Evolutionary conservation across 805 yeast genomes (phyloP).

Genomic region (Kluyveromyces nonfermentans): DNA sequence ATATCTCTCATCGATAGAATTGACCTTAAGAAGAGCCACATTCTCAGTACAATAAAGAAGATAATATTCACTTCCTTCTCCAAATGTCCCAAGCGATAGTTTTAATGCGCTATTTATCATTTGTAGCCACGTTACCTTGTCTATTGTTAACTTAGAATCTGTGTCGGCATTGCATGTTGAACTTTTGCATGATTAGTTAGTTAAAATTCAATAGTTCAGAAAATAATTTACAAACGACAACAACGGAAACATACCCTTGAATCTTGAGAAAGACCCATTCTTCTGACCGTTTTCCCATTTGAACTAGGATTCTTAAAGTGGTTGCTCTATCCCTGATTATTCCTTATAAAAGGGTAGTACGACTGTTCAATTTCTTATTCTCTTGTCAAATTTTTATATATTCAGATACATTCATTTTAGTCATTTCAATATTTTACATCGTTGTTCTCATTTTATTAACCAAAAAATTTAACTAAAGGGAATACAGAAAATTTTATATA

Average conservation of each 20-base stretch:
- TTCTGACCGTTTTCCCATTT: slow-evolving; percentile 4
- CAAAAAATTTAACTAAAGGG: neutral
- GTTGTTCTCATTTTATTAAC: neutral
- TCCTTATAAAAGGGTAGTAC: too few species aligned
- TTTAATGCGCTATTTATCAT: slow-evolving; percentile 28
- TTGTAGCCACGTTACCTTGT: slow-evolving; percentile 33
- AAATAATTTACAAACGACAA: neutral
- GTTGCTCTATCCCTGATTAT: too few species aligned
- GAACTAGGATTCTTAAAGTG: too few species aligned
- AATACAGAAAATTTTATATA: too few species aligned
- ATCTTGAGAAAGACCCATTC: slow-evolving; percentile 22
- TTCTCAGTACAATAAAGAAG: slow-evolving; percentile 21
- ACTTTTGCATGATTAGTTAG: slow-evolving; percentile 6
- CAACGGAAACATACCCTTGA: slow-evolving; percentile 17
- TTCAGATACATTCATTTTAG: too few species aligned
- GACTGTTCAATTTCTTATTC: too few species aligned
- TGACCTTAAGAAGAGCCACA: slow-evolving; percentile 22
- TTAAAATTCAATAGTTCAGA: neutral
- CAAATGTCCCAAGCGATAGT: slow-evolving; percentile 34
- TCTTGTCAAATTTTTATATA: too few species aligned
- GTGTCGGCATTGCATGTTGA: slow-evolving; percentile 16
- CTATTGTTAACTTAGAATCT: slow-evolving; percentile 19
- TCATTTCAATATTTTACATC: neutral
- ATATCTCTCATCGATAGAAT: slow-evolving; percentile 19
- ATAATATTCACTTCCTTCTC: slow-evolving; percentile 30